These are phyloP conservation scores for Arthroderma sp. DNA, from an alignment of 2,329 filamentous ascomycete species.

Conservation along the genomic window DNA sequence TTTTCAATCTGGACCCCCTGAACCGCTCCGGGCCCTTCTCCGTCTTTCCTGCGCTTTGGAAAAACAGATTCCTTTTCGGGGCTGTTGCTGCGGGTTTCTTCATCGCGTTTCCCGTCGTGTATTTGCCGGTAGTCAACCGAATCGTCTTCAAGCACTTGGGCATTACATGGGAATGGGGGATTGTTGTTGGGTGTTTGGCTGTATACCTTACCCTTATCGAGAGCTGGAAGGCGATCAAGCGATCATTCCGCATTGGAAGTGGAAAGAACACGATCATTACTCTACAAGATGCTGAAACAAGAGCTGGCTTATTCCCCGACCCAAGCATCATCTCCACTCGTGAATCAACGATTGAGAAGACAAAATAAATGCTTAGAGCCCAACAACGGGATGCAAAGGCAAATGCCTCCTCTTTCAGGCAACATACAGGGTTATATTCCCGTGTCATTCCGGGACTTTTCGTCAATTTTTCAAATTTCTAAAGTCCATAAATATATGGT, in stretches of 20 bases:
- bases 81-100: slow-evolving; percentile 45
- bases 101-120: slow-evolving; percentile 46
- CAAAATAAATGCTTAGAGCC: not conserved
- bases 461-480: no score
- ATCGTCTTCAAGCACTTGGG: slow-evolving; percentile 52
- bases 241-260: slow-evolving; percentile 26
- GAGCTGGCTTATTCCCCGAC: slow-evolving; percentile 15
- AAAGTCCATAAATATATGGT: no score
- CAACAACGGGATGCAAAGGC: not conserved
- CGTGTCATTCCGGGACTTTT: no score
- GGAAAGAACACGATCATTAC: slow-evolving; percentile 20
- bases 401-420: no score
- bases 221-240: slow-evolving; percentile 52
- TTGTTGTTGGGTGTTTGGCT: slow-evolving; percentile 47
- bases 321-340: slow-evolving; percentile 5
- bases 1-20: slow-evolving; percentile 50
- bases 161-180: slow-evolving; percentile 56
- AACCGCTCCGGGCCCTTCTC: slow-evolving; percentile 48
- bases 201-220: slow-evolving; percentile 52
- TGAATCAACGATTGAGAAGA: slow-evolving; percentile 9
- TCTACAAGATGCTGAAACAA: slow-evolving; percentile 21
- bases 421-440: no score
- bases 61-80: slow-evolving; percentile 59
- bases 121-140: slow-evolving; percentile 53
- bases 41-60: slow-evolving; percentile 53